A percentile compares a stretch with the other conserved stretches of the same genome.
Conservation (phyloP, 257 asterid species). For the Salvia hispanica region DNA sequence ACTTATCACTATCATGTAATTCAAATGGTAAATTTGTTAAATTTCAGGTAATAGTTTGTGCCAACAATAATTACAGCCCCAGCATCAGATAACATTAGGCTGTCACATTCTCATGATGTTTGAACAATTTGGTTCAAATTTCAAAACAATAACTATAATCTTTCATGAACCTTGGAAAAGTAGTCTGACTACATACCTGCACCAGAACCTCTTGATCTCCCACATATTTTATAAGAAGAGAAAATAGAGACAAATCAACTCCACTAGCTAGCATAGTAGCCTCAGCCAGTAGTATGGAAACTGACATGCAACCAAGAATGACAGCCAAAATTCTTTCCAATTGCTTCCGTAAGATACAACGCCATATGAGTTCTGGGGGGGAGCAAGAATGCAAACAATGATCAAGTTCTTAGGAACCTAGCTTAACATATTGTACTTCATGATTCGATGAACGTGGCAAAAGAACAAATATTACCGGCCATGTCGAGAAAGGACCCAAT, state of each 20-base stretch:
- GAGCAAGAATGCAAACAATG: slow-evolving; percentile 26
- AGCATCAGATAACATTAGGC: neutral
- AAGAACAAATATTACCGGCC: slow-evolving; percentile 53
- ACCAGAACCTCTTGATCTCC: slow-evolving; percentile 89
- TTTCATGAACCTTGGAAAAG: slow-evolving; percentile 22
- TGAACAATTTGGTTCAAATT: neutral
- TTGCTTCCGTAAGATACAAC: slow-evolving; percentile 81
- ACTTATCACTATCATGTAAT: neutral
- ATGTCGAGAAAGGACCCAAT: slow-evolving; percentile 72
- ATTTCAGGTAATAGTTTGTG: neutral
- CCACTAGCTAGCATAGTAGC: slow-evolving; percentile 94
- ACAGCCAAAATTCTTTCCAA: slow-evolving; percentile 68
- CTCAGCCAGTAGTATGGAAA: slow-evolving; percentile 90
- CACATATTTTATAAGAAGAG: slow-evolving; percentile 84
- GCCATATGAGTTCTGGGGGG: slow-evolving; percentile 81
- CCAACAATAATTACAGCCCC: neutral
- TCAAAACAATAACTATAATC: slow-evolving; percentile 8
- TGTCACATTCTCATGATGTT: neutral
- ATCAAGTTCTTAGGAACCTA: slow-evolving; percentile 23
- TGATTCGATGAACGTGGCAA: slow-evolving; percentile 17
- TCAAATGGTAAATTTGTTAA: neutral
- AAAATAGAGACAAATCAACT: slow-evolving; percentile 93
- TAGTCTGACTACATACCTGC: slow-evolving; percentile 62
- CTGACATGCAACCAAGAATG: slow-evolving; percentile 94
- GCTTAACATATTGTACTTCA: slow-evolving; percentile 18